phyloP scores from a whole-genome alignment of 2,329 filamentous ascomycete species.

The Colletotrichum orbiculare region DNA sequence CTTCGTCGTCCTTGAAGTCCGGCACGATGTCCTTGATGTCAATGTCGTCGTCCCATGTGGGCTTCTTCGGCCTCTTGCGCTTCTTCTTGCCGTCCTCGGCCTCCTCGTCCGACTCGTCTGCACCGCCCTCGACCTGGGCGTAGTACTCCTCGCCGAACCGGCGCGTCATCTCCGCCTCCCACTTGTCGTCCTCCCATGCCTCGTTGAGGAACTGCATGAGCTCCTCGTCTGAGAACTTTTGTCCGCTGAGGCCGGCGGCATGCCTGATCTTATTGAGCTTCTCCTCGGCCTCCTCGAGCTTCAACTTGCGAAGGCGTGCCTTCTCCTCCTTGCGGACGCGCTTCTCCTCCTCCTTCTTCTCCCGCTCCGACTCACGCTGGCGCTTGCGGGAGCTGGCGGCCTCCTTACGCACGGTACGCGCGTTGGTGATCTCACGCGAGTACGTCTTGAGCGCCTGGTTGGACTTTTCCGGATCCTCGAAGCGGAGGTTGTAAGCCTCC shows the following conservation, averaged over 20 bases:
- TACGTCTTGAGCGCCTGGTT: conserved; percentile 92
- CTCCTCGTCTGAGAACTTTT: conserved; percentile 76
- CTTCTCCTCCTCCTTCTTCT: conserved; percentile 83
- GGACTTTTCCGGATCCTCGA: conserved; percentile 88
- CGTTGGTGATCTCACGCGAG: conserved; percentile 84
- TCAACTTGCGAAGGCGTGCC: conserved; percentile 84
- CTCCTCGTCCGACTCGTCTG: conserved; percentile 64
- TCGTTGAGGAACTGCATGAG: conserved; percentile 88
- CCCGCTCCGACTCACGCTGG: conserved; percentile 80
- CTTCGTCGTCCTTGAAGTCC: conserved; percentile 79
- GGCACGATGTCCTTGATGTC: conserved; percentile 94
- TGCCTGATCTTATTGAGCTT: conserved; percentile 91
- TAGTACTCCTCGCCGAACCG: conserved; percentile 95
- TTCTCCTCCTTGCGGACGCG: conserved; percentile 81
- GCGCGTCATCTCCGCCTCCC: conserved; percentile 91
- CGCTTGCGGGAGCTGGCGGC: conserved; percentile 82
- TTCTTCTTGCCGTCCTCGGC: conserved; percentile 63
- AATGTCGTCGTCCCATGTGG: conserved; percentile 96
- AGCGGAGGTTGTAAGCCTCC: conserved; percentile 93
- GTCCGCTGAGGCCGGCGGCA: conserved; percentile 82
- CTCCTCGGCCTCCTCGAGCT: conserved; percentile 88
- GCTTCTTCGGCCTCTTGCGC: conserved; percentile 79
- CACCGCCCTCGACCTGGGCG: conserved; percentile 73
- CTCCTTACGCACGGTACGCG: conserved; percentile 87
- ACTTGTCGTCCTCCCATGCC: conserved; percentile 88